Percentiles rank a stretch among this genome's conserved stretches.
phyloP scores from a whole-genome alignment of 768 basidiomycete genomes.

The Lactarius sanguifluus region DNA sequence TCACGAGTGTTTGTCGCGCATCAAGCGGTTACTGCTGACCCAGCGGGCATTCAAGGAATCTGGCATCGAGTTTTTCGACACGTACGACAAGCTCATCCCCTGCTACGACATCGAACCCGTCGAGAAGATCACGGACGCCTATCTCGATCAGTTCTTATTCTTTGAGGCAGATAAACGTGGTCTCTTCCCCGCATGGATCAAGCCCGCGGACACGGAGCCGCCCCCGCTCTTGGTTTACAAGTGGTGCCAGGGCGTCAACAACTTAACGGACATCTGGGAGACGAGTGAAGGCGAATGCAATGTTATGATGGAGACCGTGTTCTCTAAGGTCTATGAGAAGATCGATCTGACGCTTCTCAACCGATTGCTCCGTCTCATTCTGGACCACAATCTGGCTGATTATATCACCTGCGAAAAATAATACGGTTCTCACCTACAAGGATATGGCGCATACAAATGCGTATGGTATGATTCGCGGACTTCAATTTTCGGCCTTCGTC shows the following conservation, averaged over 20 bases:
- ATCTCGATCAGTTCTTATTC: slow-evolving; percentile 97
- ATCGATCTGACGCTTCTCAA: slow-evolving; percentile 95
- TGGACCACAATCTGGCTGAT: slow-evolving; percentile 98
- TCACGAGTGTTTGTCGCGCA: slow-evolving; percentile 96
- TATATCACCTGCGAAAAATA: slow-evolving; percentile 99
- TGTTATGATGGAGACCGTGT: slow-evolving; percentile 98
- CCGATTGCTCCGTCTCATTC: slow-evolving; percentile 90
- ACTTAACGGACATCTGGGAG: slow-evolving; percentile 97
- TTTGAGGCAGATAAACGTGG: slow-evolving; percentile 99
- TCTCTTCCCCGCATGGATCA: slow-evolving; percentile 98
- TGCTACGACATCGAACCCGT: slow-evolving; percentile 99
- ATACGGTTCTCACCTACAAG: slow-evolving; percentile 92
- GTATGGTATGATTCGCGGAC: slow-evolving; percentile 93
- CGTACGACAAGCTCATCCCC: slow-evolving; percentile 96
- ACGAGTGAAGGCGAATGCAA: slow-evolving; percentile 97
- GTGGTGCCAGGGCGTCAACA: slow-evolving; percentile 99
- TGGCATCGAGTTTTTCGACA: slow-evolving; percentile 96
- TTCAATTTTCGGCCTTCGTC: slow-evolving; percentile 98
- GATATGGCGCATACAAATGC: slow-evolving; percentile 99
- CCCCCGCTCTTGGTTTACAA: slow-evolving; percentile 97
- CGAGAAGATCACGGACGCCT: slow-evolving; percentile 99
- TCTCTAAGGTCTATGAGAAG: slow-evolving; percentile 99
- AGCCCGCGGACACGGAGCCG: slow-evolving; percentile 94
- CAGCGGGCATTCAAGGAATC: slow-evolving; percentile 99
- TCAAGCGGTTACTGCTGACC: slow-evolving; percentile 94